Base-by-base conservation (phyloP, 805 yeast genomes). In the Yarrowia sp. region DNA sequence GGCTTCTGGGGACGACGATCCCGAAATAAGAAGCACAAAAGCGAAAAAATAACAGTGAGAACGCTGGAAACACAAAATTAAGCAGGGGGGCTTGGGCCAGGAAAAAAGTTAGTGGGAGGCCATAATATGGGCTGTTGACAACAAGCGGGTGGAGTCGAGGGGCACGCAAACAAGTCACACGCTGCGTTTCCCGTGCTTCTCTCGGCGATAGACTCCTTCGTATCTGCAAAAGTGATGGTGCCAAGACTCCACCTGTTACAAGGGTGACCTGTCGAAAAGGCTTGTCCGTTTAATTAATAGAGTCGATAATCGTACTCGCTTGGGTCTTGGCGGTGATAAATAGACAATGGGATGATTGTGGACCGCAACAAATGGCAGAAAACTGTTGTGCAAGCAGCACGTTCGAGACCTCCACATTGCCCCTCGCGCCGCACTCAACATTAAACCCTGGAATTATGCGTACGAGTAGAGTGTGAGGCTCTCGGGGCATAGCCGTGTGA, bases 401-500 rank as follows among this genome's bases (percentile, higher is more conserved):
- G 7, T 5, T 26, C 32, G 32, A 26, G 32, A 26, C 32, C 32
- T 26, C 32, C 32, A 3, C 32, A 26, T 26, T 26, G 32, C 32
- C 32, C 32, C 32, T 26, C 32, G 55, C 22, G 48, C 19, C 22
- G 48, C 48, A 38, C 36, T 14, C 55, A 35, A 50, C 26, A 49
- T 49, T 49, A 49, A 49, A 35, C 40, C 55, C 41, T 41, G n/a
- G 41, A 35, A 50, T 35, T 50, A 50, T 50, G 55, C 55, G 55
- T 38, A 52, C 36, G 52, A 26, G 38, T 8, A 48, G 45, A 53
- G 59, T 53, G 58, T 52, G 45, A 53, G 59, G 36, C 59, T 53
- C 59, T 53, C 35, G 59, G 45, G 14, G 59, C 45, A 16, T 53
- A 53, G 59, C 59, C 59, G 59, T 53, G 59, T 53, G 59, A 53